phyloP scores from a whole-genome alignment of 768 basidiomycete genomes.

The Panaeolus cyanescens region DNA sequence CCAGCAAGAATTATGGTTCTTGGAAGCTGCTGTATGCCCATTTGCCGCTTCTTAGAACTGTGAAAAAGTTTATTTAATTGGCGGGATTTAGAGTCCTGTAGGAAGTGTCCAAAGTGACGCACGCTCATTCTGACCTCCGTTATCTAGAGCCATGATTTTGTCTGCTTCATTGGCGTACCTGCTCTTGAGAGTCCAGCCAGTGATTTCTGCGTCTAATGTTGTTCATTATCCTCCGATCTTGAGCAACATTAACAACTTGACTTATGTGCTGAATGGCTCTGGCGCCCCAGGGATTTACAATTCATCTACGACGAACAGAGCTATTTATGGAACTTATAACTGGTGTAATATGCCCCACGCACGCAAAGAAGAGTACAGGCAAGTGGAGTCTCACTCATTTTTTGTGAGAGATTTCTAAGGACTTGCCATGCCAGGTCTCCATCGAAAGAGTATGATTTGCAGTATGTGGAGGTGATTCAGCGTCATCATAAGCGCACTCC shows the following conservation, averaged over 20 bases:
- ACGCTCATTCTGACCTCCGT: neutral
- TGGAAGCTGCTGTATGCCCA: neutral
- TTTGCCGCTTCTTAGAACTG: neutral
- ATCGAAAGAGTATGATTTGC: conserved; percentile 33
- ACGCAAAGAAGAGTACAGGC: conserved; percentile 45
- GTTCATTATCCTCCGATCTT: conserved; percentile 40
- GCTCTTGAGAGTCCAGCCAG: conserved; percentile 5
- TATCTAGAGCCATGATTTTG: conserved; percentile 14
- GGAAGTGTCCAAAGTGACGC: neutral
- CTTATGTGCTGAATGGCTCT: conserved; percentile 40
- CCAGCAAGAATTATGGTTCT: neutral
- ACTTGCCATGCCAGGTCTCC: conserved; percentile 30
- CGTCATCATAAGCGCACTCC: conserved; percentile 57
- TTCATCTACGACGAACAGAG: conserved; percentile 39
- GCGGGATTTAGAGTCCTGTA: neutral
- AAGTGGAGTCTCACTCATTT: conserved; percentile 10
- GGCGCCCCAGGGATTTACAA: conserved; percentile 50
- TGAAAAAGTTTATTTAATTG: neutral
- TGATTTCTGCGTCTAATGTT: neutral
- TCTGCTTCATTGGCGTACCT: conserved; percentile 13
- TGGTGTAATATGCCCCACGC: conserved; percentile 63
- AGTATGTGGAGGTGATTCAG: conserved; percentile 55
- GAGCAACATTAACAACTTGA: conserved; percentile 44
- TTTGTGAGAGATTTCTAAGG: neutral
- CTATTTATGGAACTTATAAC: conserved; percentile 46